These are phyloP conservation scores for Diplodia mutila DNA, from an alignment of 2,329 filamentous ascomycete species.

Conservation along the genomic window DNA sequence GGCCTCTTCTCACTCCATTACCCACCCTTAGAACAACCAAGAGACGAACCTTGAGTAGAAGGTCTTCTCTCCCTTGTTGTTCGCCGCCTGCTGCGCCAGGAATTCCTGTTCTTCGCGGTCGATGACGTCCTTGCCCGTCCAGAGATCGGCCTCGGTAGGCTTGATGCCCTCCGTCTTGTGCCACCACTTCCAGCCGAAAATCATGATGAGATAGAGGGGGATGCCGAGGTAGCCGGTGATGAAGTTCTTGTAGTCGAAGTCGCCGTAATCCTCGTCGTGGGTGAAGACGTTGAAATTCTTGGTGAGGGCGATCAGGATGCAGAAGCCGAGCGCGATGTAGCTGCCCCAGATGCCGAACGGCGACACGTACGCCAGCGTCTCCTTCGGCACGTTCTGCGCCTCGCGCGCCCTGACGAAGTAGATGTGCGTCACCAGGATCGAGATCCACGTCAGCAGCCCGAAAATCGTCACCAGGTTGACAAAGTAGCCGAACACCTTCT, in stretches of 20 bases:
- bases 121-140: slow-evolving; percentile 72
- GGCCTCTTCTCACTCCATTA: neutral
- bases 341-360: slow-evolving; percentile 75
- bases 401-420: slow-evolving; percentile 52
- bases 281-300: slow-evolving; percentile 82
- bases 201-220: slow-evolving; percentile 70
- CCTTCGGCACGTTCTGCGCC: slow-evolving; percentile 51
- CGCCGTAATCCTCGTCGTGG: slow-evolving; percentile 60
- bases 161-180: slow-evolving; percentile 60
- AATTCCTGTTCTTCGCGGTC: slow-evolving; percentile 74
- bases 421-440: slow-evolving; percentile 54
- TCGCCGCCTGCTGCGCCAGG: slow-evolving; percentile 58
- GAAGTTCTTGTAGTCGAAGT: slow-evolving; percentile 74
- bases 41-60: slow-evolving; percentile 64
- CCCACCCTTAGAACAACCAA: slow-evolving; percentile 61
- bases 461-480: slow-evolving; percentile 51
- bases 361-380: slow-evolving; percentile 60
- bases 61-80: slow-evolving; percentile 37
- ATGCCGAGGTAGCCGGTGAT: slow-evolving; percentile 79
- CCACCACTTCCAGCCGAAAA: slow-evolving; percentile 68
- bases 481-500: slow-evolving; percentile 52
- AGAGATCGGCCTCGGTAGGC: slow-evolving; percentile 68
- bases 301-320: slow-evolving; percentile 73
- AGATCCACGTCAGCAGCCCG: slow-evolving; percentile 53
- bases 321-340: slow-evolving; percentile 69